Base-by-base conservation (phyloP, 495 filamentous ascomycete species). In the Aspergillus mulundensis region DNA sequence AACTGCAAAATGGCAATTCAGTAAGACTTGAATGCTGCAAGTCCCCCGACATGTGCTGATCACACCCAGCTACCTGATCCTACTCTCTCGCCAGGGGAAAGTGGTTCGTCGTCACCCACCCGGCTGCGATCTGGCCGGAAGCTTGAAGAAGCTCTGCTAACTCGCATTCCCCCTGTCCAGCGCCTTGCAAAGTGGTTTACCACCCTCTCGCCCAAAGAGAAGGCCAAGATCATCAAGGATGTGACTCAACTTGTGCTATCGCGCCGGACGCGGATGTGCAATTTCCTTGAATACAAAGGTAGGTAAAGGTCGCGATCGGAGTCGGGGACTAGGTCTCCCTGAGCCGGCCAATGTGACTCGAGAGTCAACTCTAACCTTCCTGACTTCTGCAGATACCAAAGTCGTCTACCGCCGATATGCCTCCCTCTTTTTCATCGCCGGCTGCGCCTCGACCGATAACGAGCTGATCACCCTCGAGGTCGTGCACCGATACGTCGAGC, bases 241-340 rank as follows among this genome's bases (percentile, higher is more conserved):
- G 94, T 97, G 70, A 92, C 94, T 59, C 94, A 97, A 72, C 88
- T 99, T 12, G 95, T 99, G 56, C 85, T 99, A 50, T 93, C 95
- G 39, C 83, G 94, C 61, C 80, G 94, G 65, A 96, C 94, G 48
- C 89, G 92, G 60, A 99, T 99, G 94, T 99, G 94, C 81, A 99
- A 99, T 74, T 99, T 99, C 73, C 85, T 99, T 40, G 94, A 99
- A 65, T 98, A 98, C 73, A 98, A 97, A 87, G 94, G 94, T 90
- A 39, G 19, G 47, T 10, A 6, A 36, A 42, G 43, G 46, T 48
- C 52, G 45, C 14, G 23, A 54, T 46, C 57, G 14, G 32, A 36
- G 5, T 15, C 11, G 32, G 32, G 32, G 32, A 10, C 32, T 36
- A 15, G 10, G 4, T 18, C 53, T 50, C 54, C 48, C 57, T 34